Percentiles rank a stretch among this genome's conserved stretches.
Evolutionary conservation across 768 basidiomycete genomes (phyloP).

Genomic region (Rhodotorula toruloides): DNA sequence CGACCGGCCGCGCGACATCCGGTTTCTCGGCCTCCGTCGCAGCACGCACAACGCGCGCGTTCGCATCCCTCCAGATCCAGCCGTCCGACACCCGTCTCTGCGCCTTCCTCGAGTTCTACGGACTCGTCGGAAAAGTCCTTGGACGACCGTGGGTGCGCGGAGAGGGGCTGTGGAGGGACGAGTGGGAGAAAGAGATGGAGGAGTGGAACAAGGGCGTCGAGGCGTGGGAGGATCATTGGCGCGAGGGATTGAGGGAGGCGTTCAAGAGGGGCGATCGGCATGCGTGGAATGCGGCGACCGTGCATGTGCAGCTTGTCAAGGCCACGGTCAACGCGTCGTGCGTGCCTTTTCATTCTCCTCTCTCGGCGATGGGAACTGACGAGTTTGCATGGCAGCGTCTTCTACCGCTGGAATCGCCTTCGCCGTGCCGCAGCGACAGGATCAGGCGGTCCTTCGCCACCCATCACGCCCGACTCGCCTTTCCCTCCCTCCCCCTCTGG

Average conservation of each 20-base stretch:
- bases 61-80: background rate
- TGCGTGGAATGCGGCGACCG: background rate
- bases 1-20: background rate
- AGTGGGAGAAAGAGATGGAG: background rate
- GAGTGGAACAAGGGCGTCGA: background rate
- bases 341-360: background rate
- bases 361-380: background rate
- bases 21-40: background rate
- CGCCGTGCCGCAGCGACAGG: background rate
- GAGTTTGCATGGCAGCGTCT: background rate
- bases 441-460: background rate
- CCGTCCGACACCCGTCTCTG: background rate
- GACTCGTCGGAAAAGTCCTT: background rate
- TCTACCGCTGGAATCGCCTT: conserved; percentile 1
- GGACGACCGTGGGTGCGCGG: background rate
- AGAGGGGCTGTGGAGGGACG: background rate
- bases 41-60: background rate
- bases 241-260: background rate
- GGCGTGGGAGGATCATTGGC: conserved; percentile 7
- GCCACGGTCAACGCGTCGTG: conserved; percentile 2
- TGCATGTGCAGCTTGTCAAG: background rate
- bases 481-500: background rate
- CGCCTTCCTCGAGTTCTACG: conserved; percentile 1
- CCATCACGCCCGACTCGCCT: background rate
- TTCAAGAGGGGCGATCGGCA: background rate